Evolutionary conservation across 495 filamentous ascomycete species (phyloP), one percentile per base, ranked within the genome.

Genomic region (Penicillium lividum): DNA sequence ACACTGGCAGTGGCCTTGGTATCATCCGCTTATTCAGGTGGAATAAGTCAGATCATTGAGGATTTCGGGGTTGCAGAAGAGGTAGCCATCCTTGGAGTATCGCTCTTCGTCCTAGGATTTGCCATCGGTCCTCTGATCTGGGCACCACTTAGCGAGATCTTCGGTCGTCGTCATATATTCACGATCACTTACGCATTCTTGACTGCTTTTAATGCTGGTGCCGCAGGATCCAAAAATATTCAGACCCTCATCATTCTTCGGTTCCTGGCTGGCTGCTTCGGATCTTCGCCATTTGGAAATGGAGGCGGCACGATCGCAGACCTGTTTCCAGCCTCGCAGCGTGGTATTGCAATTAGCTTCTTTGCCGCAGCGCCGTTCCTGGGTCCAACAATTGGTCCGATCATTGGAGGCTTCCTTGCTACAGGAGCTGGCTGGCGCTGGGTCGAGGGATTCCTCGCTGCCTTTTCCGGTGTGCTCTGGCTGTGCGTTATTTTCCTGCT

Each of bases 251-350:
- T 90, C 51, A 79, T 90, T 53, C 76, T 90, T 15, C 84, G 89
- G 30, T 89, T 90, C 76, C 81, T 91, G 38, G 86, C 84, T n/a
- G 86, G 89, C 18, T 79, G 84, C 13, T 88, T 89, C 64, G 89
- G 89, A n/a, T 82, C 84, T 5, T 86, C 85, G 0, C 81, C 86
- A 7, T 65, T 90, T 58, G 87, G 85, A 6, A 90, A 89, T 71
- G 74, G 81, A n/a, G 86, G 86, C 33, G 86, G 86, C 31, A 82
- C 88, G 25, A 87, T 89, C 59, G 83, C 86, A 15, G 86, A 91
- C 58, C 84, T 89, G 76, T 90, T 89, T 59, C 63, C 73, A 18
- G 79, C 82, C 9, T 66, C 65, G 27, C 69, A 89, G 61, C 78
- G 87, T 61, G 87, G 87, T 5, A 68, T 86, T 13, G 87, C 86